Base-by-base conservation (phyloP, 78 protist genomes). In the Dictyostelium brefeldianum region DNA sequence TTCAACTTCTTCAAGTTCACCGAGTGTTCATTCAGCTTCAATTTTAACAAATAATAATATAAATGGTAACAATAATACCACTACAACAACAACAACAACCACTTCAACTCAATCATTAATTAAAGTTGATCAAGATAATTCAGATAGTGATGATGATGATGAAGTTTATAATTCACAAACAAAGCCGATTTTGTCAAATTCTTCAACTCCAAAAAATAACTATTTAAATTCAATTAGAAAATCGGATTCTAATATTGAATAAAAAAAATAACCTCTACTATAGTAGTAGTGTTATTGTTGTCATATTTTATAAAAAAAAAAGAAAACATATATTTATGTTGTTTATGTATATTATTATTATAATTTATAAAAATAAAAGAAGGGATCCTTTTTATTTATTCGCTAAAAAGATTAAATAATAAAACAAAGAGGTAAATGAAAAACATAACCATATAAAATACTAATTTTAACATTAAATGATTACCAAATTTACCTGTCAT, bases 401-500 rank as follows among this genome's bases (percentile, higher is more conserved):
- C 92, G 80, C 62, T 25, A 57, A 87, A 87, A 41, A 87, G 57
- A 51, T 56, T 53, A 43, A 70, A 87, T 29, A 87, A 77, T 65
- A 87, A 77, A 51, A 87, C 59, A 77, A 87, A 87, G 2, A 87
- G 78, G 62, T 87, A 87, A 51, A 77, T 27, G 69, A 87, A 87
- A 71, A 87, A 87, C 93, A 87, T 87, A 51, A 87, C 69, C 93
- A 87, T 87, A 64, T 87, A 87, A 47, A 87, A 87, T 11, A 87
- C 93, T 51, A 87, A 64, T 77, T 87, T 87, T 29, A 87, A 22
- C 93, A 87, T 87, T 56, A 87, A 77, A 65, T 87, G 93, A 64
- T 87, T 87, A n/a, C 93, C 93, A 17, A 87, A 75, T 80, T 87
- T 87, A 43, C 70, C 65, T n/a, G 93, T 77, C 43, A 47, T 41